Evolutionary conservation across 1,139 yeast species (phyloP).

Genomic region (Geotrichum klebahnii): DNA sequence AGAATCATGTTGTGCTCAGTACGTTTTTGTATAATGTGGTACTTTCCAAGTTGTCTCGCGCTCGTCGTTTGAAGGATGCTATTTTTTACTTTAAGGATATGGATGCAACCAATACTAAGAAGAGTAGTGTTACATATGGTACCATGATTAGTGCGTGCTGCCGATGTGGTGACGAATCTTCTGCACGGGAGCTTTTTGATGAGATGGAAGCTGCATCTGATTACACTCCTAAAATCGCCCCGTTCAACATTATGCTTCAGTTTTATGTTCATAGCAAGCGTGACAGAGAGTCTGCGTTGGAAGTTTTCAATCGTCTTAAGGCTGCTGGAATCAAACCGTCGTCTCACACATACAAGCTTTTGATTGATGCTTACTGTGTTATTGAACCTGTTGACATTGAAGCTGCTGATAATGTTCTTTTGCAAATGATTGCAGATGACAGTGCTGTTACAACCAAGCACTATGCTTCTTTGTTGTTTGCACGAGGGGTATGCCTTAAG

Average conservation of each 20-base stretch:
- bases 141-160: conserved; percentile 43
- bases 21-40: conserved; percentile 42
- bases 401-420: conserved; percentile 40
- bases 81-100: conserved; percentile 36
- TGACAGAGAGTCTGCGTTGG: conserved; percentile 38
- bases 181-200: conserved; percentile 37
- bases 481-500: conserved; percentile 40
- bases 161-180: conserved; percentile 38
- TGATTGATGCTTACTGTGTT: conserved; percentile 41
- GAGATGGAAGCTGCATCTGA: conserved; percentile 39
- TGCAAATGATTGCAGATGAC: conserved; percentile 33
- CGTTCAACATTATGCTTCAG: conserved; percentile 43
- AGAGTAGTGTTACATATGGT: conserved; percentile 41
- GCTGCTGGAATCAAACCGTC: conserved; percentile 36
- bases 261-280: conserved; percentile 39
- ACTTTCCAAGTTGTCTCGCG: conserved; percentile 40
- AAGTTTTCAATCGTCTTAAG: conserved; percentile 35
- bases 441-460: conserved; percentile 37
- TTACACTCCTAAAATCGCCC: conserved; percentile 39
- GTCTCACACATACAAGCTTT: conserved; percentile 41
- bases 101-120: conserved; percentile 33
- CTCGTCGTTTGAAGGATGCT: conserved; percentile 39
- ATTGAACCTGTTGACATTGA: conserved; percentile 37
- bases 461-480: conserved; percentile 41
- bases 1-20: conserved; percentile 33